Conservation (phyloP, 2,329 filamentous ascomycete genomes). For the Exophiala lecanii-corni region DNA sequence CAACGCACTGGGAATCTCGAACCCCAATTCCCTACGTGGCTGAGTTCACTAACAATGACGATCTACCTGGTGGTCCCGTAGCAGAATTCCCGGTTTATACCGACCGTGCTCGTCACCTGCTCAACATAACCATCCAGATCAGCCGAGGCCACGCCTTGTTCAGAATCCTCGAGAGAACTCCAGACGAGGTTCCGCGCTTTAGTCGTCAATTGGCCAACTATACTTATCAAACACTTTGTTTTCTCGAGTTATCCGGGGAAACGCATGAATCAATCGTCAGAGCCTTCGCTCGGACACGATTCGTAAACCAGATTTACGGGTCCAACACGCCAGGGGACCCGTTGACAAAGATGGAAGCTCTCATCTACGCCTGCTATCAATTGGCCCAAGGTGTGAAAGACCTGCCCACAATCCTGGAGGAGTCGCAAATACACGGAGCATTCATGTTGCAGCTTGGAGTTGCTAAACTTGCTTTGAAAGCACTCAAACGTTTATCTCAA, state of each 20-base stretch:
- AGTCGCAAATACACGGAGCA: background rate
- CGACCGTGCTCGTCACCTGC: background rate
- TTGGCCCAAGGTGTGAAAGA: background rate
- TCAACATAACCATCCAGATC: background rate
- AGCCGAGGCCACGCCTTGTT: background rate
- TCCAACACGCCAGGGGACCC: background rate
- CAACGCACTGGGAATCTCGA: background rate
- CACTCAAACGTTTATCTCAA: background rate
- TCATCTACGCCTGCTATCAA: background rate
- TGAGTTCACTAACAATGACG: background rate
- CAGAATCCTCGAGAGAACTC: background rate
- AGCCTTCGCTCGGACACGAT: background rate
- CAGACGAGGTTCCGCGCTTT: background rate
- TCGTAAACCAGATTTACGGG: background rate
- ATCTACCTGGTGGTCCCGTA: background rate
- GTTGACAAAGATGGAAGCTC: background rate
- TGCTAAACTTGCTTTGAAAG: background rate
- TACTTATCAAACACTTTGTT: background rate
- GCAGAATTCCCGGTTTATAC: background rate
- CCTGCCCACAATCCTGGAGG: background rate
- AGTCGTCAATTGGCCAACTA: background rate
- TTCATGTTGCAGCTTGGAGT: background rate
- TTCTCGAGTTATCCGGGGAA: background rate
- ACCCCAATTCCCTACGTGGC: background rate
- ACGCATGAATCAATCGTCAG: background rate